Evolutionary conservation across 352 stramenopile species (phyloP).

Genomic region (Pythium monospermum): DNA sequence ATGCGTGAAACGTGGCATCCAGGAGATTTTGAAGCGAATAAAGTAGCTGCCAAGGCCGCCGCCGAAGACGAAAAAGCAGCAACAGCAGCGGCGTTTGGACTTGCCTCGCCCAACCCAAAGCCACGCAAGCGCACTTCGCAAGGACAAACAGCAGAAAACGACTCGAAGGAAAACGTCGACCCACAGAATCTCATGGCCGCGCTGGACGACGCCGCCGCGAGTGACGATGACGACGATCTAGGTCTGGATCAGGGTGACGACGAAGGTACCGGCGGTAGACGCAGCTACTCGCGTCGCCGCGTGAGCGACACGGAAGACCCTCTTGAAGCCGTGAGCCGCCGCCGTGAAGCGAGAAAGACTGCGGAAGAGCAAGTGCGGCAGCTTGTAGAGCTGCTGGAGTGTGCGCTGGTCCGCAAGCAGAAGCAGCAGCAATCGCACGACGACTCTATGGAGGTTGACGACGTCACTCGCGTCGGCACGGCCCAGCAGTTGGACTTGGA

Average conservation of each 20-base stretch:
- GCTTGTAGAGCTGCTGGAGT: neutral
- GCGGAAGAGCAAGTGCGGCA: neutral
- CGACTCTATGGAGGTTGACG: neutral
- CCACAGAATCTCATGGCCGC: constrained; percentile 30
- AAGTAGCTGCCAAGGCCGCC: neutral
- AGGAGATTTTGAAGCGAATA: constrained; percentile 46
- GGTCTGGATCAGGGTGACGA: no score
- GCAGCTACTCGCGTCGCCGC: neutral
- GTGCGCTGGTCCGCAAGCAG: neutral
- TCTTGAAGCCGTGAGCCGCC: neutral
- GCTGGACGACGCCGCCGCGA: constrained; percentile 7
- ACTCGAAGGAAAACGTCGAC: constrained; percentile 46
- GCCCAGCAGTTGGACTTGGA: no score
- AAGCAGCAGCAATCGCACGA: neutral
- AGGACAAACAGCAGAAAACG: no score
- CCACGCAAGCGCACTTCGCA: constrained; percentile 22
- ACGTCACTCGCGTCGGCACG: neutral
- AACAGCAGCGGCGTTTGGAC: neutral
- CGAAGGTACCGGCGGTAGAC: constrained; percentile 1
- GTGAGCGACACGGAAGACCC: neutral
- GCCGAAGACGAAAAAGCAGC: no score
- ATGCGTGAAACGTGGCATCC: constrained; percentile 69
- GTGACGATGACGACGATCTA: constrained; percentile 4
- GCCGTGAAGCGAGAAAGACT: neutral
- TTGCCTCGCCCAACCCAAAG: constrained; percentile 25